A percentile compares a stretch with the other conserved stretches of the same genome.
phyloP scores from a whole-genome alignment of 1,139 yeast species.

The Pichia norvegensis region DNA sequence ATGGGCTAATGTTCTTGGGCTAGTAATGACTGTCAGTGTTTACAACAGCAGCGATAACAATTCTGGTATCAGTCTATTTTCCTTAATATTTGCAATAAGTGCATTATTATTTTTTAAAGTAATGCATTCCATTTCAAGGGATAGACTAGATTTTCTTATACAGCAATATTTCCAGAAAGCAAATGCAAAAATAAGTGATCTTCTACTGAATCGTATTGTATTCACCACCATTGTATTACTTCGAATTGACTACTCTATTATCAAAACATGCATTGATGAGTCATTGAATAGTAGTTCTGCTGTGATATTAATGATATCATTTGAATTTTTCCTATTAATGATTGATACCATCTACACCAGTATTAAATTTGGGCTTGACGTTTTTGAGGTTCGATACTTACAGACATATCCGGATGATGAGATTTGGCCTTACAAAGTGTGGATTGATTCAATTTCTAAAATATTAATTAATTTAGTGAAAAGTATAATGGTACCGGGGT shows the following conservation, averaged over 20 bases:
- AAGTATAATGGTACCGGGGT: conserved; percentile 7
- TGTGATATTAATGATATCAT: conserved; percentile 56
- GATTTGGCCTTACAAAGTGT: conserved; percentile 70
- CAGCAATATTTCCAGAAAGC: conserved; percentile 28
- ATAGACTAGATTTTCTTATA: conserved; percentile 50
- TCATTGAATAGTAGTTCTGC: conserved; percentile 45
- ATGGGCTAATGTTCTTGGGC: conserved; percentile 58
- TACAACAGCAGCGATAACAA: conserved; percentile 47
- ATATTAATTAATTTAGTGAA: conserved; percentile 34
- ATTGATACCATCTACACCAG: conserved; percentile 45
- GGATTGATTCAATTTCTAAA: conserved; percentile 53
- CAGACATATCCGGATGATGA: conserved; percentile 43
- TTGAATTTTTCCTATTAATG: conserved; percentile 64
- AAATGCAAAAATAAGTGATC: conserved; percentile 12
- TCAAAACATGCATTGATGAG: conserved; percentile 52
- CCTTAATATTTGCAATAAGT: conserved; percentile 35
- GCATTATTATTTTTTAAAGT: conserved; percentile 51
- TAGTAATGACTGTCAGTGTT: conserved; percentile 57
- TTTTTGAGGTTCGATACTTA: conserved; percentile 47
- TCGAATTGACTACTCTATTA: conserved; percentile 43
- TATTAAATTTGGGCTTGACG: conserved; percentile 45
- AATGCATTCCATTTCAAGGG: conserved; percentile 66
- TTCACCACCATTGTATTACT: conserved; percentile 38
- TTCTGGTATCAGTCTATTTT: conserved; percentile 43
- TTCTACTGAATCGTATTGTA: conserved; percentile 32